Evolutionary conservation across 129 eudicot genomes (phyloP), one percentile per base, ranked within the genome.

Genomic region (Deinandra increscens): DNA sequence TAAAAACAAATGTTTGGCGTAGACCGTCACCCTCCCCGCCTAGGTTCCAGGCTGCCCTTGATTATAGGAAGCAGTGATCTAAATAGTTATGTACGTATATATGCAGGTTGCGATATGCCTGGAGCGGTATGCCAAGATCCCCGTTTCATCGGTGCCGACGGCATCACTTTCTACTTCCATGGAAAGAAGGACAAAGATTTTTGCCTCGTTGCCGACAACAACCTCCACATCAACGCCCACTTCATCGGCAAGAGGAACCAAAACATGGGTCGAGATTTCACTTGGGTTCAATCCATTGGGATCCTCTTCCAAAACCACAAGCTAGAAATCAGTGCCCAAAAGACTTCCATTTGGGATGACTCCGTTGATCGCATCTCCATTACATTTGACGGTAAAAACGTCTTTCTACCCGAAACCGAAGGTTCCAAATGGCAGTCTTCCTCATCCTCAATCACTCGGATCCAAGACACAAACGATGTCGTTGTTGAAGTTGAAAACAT

Each of bases 51-150:
- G n/a, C n/a, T n/a, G n/a, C n/a, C n/a, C n/a, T n/a, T n/a, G n/a
- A n/a, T n/a, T n/a, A n/a, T n/a, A n/a, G n/a, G n/a, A n/a, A n/a
- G n/a, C n/a, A n/a, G n/a, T n/a, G n/a, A n/a, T n/a, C n/a, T n/a
- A n/a, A n/a, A n/a, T n/a, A n/a, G n/a, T n/a, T n/a, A n/a, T n/a
- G 5, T 14, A n/a, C n/a, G n/a, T n/a, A n/a, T n/a, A n/a, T n/a
- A 3, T 29, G 83, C 75, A 89, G 96, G 51, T 8, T 89, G 93
- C 41, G 88, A 89, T 67, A 79, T 70, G 83, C 90, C 88, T 0
- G 90, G 93, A 61, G 90, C 86, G 9, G 93, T 84, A 29, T 85
- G 96, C 67, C 96, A 88, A 88, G 96, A 89, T 56, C n/a, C n/a
- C n/a, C n/a, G n/a, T n/a, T n/a, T n/a, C n/a, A n/a, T n/a, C n/a